Evolutionary conservation across 768 basidiomycete genomes (phyloP).

Genomic region (Serendipita sp.): DNA sequence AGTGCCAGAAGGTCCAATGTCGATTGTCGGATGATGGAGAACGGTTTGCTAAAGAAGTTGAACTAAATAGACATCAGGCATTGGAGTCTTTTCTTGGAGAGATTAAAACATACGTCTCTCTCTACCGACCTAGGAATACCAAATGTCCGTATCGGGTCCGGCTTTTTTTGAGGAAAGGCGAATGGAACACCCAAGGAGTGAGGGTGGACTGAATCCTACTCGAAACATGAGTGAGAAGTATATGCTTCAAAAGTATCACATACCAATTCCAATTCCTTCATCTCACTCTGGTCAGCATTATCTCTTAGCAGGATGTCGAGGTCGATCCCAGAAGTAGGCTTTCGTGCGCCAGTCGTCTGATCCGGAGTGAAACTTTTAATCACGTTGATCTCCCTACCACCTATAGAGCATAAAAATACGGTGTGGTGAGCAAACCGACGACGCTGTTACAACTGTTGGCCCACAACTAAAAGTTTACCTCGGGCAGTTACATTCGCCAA

Average conservation of each 20-base stretch:
- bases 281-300: not conserved
- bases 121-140: not conserved
- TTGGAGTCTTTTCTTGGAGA: not conserved
- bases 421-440: no score
- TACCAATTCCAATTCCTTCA: not conserved
- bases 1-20: conserved; percentile 41
- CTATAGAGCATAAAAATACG: no score
- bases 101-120: not conserved
- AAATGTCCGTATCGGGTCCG: not conserved
- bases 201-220: no score
- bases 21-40: conserved; percentile 51
- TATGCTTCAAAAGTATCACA: not conserved
- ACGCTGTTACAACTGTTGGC: no score
- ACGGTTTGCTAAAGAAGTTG: conserved; percentile 52
- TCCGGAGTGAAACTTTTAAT: no score
- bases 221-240: no score
- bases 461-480: no score
- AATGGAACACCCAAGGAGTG: not conserved
- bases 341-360: no score
- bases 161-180: not conserved
- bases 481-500: not conserved
- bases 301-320: not conserved
- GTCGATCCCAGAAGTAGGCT: no score
- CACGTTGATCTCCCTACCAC: no score
- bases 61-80: conserved; percentile 29